Base-by-base conservation (phyloP, 176 grass and related monocot genomes). In the Musa itinerans region DNA sequence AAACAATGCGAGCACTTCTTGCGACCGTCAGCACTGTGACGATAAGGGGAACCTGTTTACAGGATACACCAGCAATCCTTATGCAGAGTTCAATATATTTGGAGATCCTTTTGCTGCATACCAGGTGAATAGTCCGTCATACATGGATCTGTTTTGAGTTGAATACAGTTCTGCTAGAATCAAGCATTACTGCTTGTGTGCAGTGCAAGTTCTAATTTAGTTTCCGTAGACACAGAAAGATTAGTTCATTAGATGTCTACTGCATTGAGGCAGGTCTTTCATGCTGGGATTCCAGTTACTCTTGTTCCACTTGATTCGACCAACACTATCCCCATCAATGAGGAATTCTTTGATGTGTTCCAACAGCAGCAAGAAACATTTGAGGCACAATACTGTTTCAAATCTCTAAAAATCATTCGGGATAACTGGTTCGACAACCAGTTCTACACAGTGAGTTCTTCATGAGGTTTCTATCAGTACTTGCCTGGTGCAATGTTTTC, bases 21-120 rank as follows among this genome's bases (percentile, higher is more conserved):
- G 90, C 82, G 64, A 16, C 9, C 85, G 79, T 3, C 71, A 53
- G 24, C 90, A 97, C 75, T 97, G 90, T 25, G 88, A 88, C 55
- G 82, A 93, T 75, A 88, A 78, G 74, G 93, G 93, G 50, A 97
- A 93, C 86, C 17, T 97, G 27, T 97, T 92, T 74, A 83, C 85
- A 68, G 79, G 74, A 23, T 93, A 88, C 83, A 83, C 58, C 66
- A 75, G 84, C 53, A 97, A 90, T 51, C 89, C 90, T 2, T 83
- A 90, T 83, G 85, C 87, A 48, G 93, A 97, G 50, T 97, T 89
- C 85, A 97, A 97, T 74, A 85, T 97, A 21, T 97, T 97, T 72
- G 76, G 53, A 20, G 93, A 97, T 81, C 93, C 93, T 83, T 97
- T 97, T 14, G 87, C 93, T 24, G 93, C 90, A 65, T 97, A 93